Base-by-base conservation (phyloP, 345 rosid species). In the Camelina laxa region DNA sequence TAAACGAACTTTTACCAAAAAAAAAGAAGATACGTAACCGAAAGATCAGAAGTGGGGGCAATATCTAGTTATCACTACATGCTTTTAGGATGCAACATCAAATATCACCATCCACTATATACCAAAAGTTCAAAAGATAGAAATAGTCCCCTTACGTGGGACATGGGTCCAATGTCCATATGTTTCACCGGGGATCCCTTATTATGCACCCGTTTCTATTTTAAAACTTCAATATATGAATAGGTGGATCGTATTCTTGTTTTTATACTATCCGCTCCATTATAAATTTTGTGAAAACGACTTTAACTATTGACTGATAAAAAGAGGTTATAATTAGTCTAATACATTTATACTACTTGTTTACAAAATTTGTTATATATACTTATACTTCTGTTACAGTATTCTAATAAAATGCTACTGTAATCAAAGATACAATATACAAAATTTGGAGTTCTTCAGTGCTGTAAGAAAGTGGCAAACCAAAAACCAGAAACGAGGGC, bases 91-190 rank as follows among this genome's bases (percentile, higher is more conserved):
- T 60, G 60, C 50, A n/a, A n/a, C n/a, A n/a, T n/a, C n/a, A n/a
- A n/a, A n/a, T n/a, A n/a, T n/a, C n/a, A n/a, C n/a, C n/a, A 60
- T 67, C 60, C 68, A 75, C 56, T 60, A 59, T 36, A 41, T 38
- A 41, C 51, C 50, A 65, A 65, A 55, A 21, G 0, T 11, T 36
- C 1, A 15, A 41, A 59, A 38, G 54, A 67, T 10, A 67, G 13
- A 49, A 60, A 68, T 39, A 51, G 61, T 51, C 47, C 60, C 58
- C 45, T 75, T 74, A 75, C 70, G 74, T 75, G 74, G 54, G 49
- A 53, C 73, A 65, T 75, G 67, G 79, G 79, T 75, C 79, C n/a
- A n/a, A n/a, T n/a, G n/a, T n/a, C n/a, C 69, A 41, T 68, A 68
- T 75, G 79, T 75, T 75, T 53, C 74, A 75, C 79, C 74, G 60